Conservation (phyloP, 1,284 basidiomycete species). For the Tilletia walkeri region DNA sequence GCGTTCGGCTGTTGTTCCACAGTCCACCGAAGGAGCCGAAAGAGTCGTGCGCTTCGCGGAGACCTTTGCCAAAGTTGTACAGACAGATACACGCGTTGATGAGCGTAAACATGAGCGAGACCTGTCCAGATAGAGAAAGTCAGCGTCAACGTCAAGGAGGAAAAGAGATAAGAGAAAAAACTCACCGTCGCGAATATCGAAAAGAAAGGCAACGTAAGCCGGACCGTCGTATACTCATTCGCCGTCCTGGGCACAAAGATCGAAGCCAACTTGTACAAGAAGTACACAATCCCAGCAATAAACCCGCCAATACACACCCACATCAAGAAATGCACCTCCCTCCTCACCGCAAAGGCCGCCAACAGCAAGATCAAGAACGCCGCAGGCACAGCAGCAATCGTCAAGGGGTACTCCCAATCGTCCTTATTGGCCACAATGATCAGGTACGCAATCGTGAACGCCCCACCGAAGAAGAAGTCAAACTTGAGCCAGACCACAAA, state of each 20-base stretch:
- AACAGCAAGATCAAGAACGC: conserved; percentile 38
- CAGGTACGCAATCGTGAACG: conserved; percentile 31
- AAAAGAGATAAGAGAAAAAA: background rate
- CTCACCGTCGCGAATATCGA: conserved; percentile 34
- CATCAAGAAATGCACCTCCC: conserved; percentile 43
- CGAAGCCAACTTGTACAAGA: conserved; percentile 24
- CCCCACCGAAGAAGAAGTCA: conserved; percentile 42
- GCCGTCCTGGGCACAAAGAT: conserved; percentile 39
- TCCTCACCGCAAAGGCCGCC: conserved; percentile 37
- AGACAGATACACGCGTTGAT: conserved; percentile 38
- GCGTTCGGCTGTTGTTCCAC: background rate
- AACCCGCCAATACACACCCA: conserved; percentile 34
- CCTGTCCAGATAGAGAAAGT: conserved; percentile 4
- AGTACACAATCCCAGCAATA: conserved; percentile 38
- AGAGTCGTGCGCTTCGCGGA: conserved; percentile 18
- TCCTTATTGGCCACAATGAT: conserved; percentile 41
- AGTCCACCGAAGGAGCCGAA: conserved; percentile 8
- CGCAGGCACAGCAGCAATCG: conserved; percentile 44
- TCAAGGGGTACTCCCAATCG: conserved; percentile 41
- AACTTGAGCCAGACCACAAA: conserved; percentile 50
- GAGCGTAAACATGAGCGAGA: conserved; percentile 31
- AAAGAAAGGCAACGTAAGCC: conserved; percentile 44
- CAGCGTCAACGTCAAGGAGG: too few relatives aligned
- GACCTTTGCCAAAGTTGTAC: conserved; percentile 40
- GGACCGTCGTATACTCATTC: conserved; percentile 36